These are phyloP conservation scores for Saccharomycodes ludwigii DNA, from an alignment of 805 yeast genomes.

Conservation along the genomic window DNA sequence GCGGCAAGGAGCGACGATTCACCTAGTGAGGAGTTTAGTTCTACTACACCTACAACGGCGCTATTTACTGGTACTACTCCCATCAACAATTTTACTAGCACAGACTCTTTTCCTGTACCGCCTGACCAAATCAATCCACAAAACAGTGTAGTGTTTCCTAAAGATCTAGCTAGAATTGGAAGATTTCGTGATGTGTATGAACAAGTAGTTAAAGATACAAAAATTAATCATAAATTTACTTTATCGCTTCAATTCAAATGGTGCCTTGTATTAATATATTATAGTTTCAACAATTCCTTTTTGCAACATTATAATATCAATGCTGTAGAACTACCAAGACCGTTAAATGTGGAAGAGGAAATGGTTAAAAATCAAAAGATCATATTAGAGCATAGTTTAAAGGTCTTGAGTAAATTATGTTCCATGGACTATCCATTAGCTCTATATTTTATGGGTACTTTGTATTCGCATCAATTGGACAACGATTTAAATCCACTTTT, in stretches of 20 bases:
- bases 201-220: slow-evolving; percentile 16
- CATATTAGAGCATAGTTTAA: slow-evolving; percentile 45
- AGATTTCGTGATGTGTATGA: slow-evolving; percentile 16
- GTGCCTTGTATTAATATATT: slow-evolving; percentile 46
- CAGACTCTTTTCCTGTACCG: no score
- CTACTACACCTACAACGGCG: slow-evolving; percentile 1
- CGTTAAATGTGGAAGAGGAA: slow-evolving; percentile 29
- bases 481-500: slow-evolving; percentile 22
- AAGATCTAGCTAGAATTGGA: slow-evolving; percentile 11
- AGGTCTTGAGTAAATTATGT: slow-evolving; percentile 45
- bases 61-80: not conserved
- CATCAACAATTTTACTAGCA: slow-evolving; percentile 1
- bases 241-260: slow-evolving; percentile 47
- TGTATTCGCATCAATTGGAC: slow-evolving; percentile 40
- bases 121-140: not conserved
- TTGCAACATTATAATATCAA: slow-evolving; percentile 34
- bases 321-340: slow-evolving; percentile 30
- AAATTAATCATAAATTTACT: slow-evolving; percentile 22
- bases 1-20: no score
- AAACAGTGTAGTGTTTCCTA: slow-evolving; percentile 9
- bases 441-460: slow-evolving; percentile 45
- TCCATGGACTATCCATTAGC: slow-evolving; percentile 41
- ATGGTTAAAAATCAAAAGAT: slow-evolving; percentile 39
- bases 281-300: slow-evolving; percentile 29
- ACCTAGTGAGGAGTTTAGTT: no score